Conservation (phyloP, 1,284 basidiomycete species). For the Microbotryum lychnidis-dioicae region DNA sequence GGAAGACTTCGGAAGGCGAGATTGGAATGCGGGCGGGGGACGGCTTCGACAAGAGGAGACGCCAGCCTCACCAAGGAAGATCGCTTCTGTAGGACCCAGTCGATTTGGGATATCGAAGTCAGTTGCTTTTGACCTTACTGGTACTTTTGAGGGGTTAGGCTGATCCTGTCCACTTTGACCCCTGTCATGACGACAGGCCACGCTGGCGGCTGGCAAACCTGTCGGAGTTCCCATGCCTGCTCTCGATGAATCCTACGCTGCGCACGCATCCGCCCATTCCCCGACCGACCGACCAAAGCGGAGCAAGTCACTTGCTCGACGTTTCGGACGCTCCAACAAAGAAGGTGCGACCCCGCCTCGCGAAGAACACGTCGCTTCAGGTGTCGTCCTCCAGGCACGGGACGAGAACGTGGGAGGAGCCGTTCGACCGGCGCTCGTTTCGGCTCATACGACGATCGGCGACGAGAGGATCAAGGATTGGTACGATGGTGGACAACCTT, state of each 20-base stretch:
- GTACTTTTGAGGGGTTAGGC: background rate
- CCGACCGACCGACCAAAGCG: conserved; percentile 26
- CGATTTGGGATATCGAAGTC: conserved; percentile 33
- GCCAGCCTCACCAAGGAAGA: conserved; percentile 24
- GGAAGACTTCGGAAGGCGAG: conserved; percentile 28
- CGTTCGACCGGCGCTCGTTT: background rate
- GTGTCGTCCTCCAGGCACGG: background rate
- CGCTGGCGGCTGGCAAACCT: conserved; percentile 27
- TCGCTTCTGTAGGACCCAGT: conserved; percentile 20
- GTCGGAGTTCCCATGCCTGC: conserved; percentile 25
- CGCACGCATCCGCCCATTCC: background rate
- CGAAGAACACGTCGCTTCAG: background rate
- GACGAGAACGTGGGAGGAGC: background rate
- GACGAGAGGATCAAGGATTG: background rate
- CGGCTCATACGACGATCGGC: background rate
- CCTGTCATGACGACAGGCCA: conserved; percentile 13
- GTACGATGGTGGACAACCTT: background rate
- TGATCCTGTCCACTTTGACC: background rate
- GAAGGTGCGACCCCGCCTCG: background rate
- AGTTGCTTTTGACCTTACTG: background rate
- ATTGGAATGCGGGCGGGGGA: conserved; percentile 10
- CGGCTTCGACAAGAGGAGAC: conserved; percentile 9
- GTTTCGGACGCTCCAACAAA: conserved; percentile 13
- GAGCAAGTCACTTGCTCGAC: conserved; percentile 26
- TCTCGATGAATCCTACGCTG: conserved; percentile 1